Conservation (phyloP, 352 stramenopile genomes). For the Peronosclerospora sorghi region DNA sequence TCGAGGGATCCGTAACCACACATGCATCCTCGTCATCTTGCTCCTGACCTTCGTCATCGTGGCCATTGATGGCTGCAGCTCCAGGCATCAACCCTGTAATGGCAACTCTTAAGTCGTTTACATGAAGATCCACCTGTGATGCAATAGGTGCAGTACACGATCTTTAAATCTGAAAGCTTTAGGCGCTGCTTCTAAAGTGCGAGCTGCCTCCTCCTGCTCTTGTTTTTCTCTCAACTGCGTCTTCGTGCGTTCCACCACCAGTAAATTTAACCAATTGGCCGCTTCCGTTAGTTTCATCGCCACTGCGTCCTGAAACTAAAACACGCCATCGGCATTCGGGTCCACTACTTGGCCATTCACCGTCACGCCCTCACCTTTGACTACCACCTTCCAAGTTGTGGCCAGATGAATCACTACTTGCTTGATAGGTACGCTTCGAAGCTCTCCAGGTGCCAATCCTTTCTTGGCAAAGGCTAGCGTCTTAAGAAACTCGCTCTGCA, state of each 20-base stretch:
- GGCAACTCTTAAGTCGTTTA: slow-evolving; percentile 29
- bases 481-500: slow-evolving; percentile 39
- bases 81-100: slow-evolving; percentile 22
- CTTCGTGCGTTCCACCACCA: slow-evolving; percentile 30
- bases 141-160: slow-evolving; percentile 45
- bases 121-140: slow-evolving; percentile 46
- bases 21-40: slow-evolving; percentile 14
- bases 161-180: slow-evolving; percentile 49
- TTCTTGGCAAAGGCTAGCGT: slow-evolving; percentile 51
- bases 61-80: slow-evolving; percentile 14
- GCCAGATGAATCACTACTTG: slow-evolving; percentile 37
- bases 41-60: slow-evolving; percentile 16
- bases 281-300: slow-evolving; percentile 48
- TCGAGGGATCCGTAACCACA: slow-evolving; percentile 13
- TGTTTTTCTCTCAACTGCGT: slow-evolving; percentile 21
- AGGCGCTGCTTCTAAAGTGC: neutral
- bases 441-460: slow-evolving; percentile 31
- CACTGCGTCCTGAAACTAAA: slow-evolving; percentile 36
- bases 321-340: slow-evolving; percentile 28
- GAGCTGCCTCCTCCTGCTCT: slow-evolving; percentile 8
- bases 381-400: slow-evolving; percentile 40
- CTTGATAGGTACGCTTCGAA: slow-evolving; percentile 28
- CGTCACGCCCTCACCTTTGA: slow-evolving; percentile 36
- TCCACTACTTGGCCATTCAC: slow-evolving; percentile 35
- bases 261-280: slow-evolving; percentile 20